Evolutionary conservation across 2,329 filamentous ascomycete species (phyloP), one percentile per base, ranked within the genome.

Genomic region (Thelonectria blattea): DNA sequence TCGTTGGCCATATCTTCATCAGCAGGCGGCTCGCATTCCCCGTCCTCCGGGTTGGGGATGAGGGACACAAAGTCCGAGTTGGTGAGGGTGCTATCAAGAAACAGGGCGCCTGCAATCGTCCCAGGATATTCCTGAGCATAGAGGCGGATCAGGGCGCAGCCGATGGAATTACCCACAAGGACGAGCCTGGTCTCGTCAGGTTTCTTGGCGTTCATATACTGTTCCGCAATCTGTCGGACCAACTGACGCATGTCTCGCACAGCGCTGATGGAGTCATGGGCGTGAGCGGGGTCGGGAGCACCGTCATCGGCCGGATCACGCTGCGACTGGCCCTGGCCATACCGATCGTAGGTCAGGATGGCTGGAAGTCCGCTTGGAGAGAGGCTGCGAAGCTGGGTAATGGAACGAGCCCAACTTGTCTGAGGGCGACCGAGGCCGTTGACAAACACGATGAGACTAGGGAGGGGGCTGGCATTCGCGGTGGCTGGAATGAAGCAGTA

Each of bases 41-140:
- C 60, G 0, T 73, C 74, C 57, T 85, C 82, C 0, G 85, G 83
- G 63, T 87, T 79, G 0, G 85, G 85, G 68, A 84, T 85, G 5
- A 86, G 62, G 6, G 80, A 81, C 2, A 84, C 79, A 30, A 84
- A 82, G 64, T 87, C 81, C 0, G 80, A 80, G 68, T 87, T 84
- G n/a, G 85, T 81, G 69, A 88, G 80, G 61, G 85, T 82, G 43
- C 80, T 84, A 67, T 88, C 85, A 1, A 88, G 80, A 10, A 87
- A 77, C 1, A 87, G 39, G 2, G 82, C 71, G 0, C 75, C 83
- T 0, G 76, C 73, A 0, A 84, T 79, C 0, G 73, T 75, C 3
- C 77, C 75, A 0, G 81, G 79, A 52, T 84, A 79, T 1, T 72
- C 68, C 48, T 80, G 73, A 1, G 81, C 79, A 65, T 83, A 86